Evolutionary conservation across 805 yeast species (phyloP).

Genomic region (Kodamaea neixiangensis): DNA sequence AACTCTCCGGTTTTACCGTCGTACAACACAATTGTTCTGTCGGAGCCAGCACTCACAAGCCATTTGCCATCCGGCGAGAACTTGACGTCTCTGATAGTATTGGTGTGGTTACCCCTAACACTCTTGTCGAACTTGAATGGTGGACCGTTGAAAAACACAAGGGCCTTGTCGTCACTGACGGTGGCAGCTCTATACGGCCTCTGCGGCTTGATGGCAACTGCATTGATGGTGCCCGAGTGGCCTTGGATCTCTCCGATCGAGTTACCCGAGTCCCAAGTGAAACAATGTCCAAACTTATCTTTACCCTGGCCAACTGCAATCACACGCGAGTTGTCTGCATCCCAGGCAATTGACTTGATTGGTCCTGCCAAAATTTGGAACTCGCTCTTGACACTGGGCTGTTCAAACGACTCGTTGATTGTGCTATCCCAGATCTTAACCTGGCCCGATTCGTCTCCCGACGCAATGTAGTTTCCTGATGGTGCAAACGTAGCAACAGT

Average conservation of each 20-base stretch:
- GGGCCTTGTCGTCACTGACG: conserved; percentile 82
- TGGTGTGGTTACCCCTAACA: conserved; percentile 71
- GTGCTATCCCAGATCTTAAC: conserved; percentile 82
- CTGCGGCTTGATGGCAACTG: conserved; percentile 78
- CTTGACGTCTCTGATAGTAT: conserved; percentile 76
- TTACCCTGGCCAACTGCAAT: conserved; percentile 96
- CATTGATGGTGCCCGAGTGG: conserved; percentile 79
- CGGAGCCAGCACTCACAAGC: conserved; percentile 82
- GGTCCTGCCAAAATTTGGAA: conserved; percentile 78
- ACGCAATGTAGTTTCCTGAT: conserved; percentile 84
- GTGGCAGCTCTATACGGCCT: conserved; percentile 95
- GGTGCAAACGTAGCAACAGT: conserved; percentile 89
- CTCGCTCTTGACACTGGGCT: conserved; percentile 70
- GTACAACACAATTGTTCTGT: conserved; percentile 72
- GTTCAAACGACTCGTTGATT: conserved; percentile 36
- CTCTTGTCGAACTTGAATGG: conserved; percentile 86
- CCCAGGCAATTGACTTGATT: conserved; percentile 87
- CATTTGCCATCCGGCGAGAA: conserved; percentile 80
- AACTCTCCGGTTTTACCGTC: conserved; percentile 88
- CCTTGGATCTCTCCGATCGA: conserved; percentile 97
- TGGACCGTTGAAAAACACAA: conserved; percentile 88
- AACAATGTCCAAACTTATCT: conserved; percentile 88
- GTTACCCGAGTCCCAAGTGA: conserved; percentile 93
- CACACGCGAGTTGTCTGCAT: conserved; percentile 78
- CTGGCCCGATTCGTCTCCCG: conserved; percentile 89